Evolutionary conservation across 192 early-diverging fungal species (phyloP), one percentile per base, ranked within the genome.

Genomic region (Umbelopsis ramanniana): DNA sequence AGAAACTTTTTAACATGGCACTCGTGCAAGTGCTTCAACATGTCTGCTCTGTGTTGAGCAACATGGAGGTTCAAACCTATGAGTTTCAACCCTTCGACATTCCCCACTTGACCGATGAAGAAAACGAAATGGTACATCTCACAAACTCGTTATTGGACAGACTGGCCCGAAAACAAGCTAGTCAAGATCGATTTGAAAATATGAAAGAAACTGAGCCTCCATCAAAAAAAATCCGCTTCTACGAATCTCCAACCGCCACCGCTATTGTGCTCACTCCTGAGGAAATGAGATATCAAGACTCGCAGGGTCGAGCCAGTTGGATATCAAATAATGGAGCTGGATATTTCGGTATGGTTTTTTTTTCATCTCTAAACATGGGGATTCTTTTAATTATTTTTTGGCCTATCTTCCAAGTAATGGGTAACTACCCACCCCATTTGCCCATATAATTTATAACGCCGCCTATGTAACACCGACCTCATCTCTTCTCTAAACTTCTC

Each of bases 1-100:
- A 43, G 40, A 43, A 43, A 11, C 6, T 43, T 12, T 5, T 43
- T 0, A 43, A 43, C 40, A 63, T 63, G 57, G 57, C 57, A 63
- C 33, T 63, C 9, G 57, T 63, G 15, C 57, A 63, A 63, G 57
- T 63, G 57, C 57, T 63, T 63, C 57, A 63, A 37, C 57, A 63
- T 63, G 26, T 63, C 37, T 37, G 57, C 57, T 63, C 57, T 7
- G 33, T 37, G 3, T 63, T 63, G 57, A 37, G 57, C 12, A 63
- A 63, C 33, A 29, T 63, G 26, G 57, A 63, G 12, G 57, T 63
- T 63, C 57, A 63, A 63, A 14, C 17, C 29, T 63, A 63, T 35
- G 29, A 63, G n/a, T 22, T 63, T 6, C 29, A 63, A 29, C 29
- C 23, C 26, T 37, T 63, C 17, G 57, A 6, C 57, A 63, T 63